Conservation (phyloP, 768 basidiomycete genomes). For the Amanita rubescens region DNA sequence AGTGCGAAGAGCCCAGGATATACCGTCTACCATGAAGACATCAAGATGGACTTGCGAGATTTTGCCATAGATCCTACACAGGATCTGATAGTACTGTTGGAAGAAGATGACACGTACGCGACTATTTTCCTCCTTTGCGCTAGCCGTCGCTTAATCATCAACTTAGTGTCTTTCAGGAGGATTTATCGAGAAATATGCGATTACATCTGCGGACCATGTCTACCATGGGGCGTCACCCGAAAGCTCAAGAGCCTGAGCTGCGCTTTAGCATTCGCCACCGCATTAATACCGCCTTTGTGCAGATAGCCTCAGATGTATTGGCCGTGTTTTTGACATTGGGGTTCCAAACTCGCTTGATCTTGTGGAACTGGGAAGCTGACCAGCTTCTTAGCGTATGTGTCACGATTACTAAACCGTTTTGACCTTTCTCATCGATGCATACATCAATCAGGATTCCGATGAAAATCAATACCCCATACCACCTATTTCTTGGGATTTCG, state of each 20-base stretch:
- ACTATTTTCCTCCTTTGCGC: not conserved
- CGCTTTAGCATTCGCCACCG: slow-evolving; percentile 17
- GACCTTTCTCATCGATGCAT: not conserved
- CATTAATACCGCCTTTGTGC: slow-evolving; percentile 30
- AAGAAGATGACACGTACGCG: slow-evolving; percentile 11
- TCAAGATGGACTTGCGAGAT: slow-evolving; percentile 40
- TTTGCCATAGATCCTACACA: slow-evolving; percentile 64
- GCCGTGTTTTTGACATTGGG: slow-evolving; percentile 34
- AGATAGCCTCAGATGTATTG: slow-evolving; percentile 48
- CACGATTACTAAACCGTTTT: not conserved
- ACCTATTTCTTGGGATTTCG: slow-evolving; percentile 31
- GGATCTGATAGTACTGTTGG: slow-evolving; percentile 44
- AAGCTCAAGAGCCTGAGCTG: slow-evolving; percentile 25
- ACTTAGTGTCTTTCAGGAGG: not conserved
- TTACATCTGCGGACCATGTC: slow-evolving; percentile 41
- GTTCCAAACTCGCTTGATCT: slow-evolving; percentile 23
- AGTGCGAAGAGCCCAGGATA: slow-evolving; percentile 13
- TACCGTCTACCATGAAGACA: slow-evolving; percentile 20
- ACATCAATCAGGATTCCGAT: not conserved
- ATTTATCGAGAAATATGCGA: slow-evolving; percentile 8
- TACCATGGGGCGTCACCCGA: slow-evolving; percentile 33
- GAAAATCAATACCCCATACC: slow-evolving; percentile 7
- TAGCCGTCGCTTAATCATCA: not conserved
- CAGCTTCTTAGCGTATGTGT: slow-evolving; percentile 32
- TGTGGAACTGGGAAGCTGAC: slow-evolving; percentile 50